phyloP scores from a whole-genome alignment of 1,284 basidiomycete genomes.

The Tylopilus sp. region DNA sequence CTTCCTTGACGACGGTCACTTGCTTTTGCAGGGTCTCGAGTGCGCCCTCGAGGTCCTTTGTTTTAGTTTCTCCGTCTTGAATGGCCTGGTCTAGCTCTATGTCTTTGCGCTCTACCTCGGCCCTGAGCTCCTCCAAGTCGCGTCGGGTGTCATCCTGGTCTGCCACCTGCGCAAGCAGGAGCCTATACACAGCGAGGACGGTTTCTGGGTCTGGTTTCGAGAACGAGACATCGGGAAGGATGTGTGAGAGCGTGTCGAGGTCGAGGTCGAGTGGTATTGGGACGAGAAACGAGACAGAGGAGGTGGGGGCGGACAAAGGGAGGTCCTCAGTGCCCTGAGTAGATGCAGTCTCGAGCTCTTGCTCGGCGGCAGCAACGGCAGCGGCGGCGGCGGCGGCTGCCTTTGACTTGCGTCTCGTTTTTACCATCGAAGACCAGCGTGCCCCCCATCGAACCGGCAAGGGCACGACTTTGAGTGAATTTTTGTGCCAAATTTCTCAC shows the following conservation, averaged over 20 bases:
- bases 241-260: constrained; percentile 48
- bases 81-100: constrained; percentile 75
- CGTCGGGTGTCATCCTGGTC: constrained; percentile 52
- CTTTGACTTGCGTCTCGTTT: constrained; percentile 46
- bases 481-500: constrained; percentile 19
- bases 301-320: background rate
- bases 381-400: constrained; percentile 30
- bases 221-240: constrained; percentile 54
- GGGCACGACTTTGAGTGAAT: background rate
- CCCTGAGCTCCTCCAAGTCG: constrained; percentile 62
- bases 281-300: constrained; percentile 31
- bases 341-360: constrained; percentile 34
- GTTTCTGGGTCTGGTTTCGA: constrained; percentile 53
- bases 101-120: constrained; percentile 63
- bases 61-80: constrained; percentile 62
- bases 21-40: constrained; percentile 53
- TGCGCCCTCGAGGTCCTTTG: constrained; percentile 52
- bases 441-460: too few relatives aligned
- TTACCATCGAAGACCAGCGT: constrained; percentile 31
- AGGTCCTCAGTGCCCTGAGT: constrained; percentile 34
- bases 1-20: constrained; percentile 48
- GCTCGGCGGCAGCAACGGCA: constrained; percentile 24
- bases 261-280: constrained; percentile 58
- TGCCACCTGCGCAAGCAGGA: constrained; percentile 52
- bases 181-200: constrained; percentile 57